These are phyloP conservation scores for Lyophyllum atratum DNA, from an alignment of 768 basidiomycete genomes.

Conservation along the genomic window DNA sequence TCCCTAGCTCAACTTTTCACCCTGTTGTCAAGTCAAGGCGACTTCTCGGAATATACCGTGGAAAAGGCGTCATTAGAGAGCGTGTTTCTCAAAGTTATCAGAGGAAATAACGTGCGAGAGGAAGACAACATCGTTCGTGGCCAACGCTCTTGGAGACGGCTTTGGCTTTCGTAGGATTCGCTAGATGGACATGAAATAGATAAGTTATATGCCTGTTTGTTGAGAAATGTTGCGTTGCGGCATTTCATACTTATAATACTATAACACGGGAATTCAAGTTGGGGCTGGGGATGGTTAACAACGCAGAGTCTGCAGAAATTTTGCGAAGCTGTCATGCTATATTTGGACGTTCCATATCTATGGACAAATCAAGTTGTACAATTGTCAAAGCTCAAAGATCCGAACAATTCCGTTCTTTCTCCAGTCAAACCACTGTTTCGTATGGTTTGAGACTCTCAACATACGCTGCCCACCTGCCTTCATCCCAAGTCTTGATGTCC, in stretches of 20 bases:
- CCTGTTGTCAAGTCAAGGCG: conserved; percentile 49
- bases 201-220: too few relatives aligned
- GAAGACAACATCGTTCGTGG: conserved; percentile 28
- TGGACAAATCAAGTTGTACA: neutral
- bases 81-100: conserved; percentile 71
- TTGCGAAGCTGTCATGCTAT: too few relatives aligned
- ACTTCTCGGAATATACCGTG: conserved; percentile 68
- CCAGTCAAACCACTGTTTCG: conserved; percentile 6
- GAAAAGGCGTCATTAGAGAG: conserved; percentile 72
- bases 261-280: too few relatives aligned
- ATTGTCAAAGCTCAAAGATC: neutral
- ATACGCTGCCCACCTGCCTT: conserved; percentile 28
- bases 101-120: conserved; percentile 60
- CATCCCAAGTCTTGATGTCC: conserved; percentile 27
- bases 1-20: conserved; percentile 64
- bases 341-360: too few relatives aligned
- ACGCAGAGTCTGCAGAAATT: too few relatives aligned
- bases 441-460: conserved; percentile 23
- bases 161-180: conserved; percentile 7
- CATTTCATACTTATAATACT: too few relatives aligned
- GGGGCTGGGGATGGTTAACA: too few relatives aligned
- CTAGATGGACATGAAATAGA: neutral
- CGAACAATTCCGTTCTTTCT: neutral
- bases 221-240: too few relatives aligned
- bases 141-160: conserved; percentile 20